Evolutionary conservation across 2,329 filamentous ascomycete species (phyloP).

Genomic region (Penicillium sp.): DNA sequence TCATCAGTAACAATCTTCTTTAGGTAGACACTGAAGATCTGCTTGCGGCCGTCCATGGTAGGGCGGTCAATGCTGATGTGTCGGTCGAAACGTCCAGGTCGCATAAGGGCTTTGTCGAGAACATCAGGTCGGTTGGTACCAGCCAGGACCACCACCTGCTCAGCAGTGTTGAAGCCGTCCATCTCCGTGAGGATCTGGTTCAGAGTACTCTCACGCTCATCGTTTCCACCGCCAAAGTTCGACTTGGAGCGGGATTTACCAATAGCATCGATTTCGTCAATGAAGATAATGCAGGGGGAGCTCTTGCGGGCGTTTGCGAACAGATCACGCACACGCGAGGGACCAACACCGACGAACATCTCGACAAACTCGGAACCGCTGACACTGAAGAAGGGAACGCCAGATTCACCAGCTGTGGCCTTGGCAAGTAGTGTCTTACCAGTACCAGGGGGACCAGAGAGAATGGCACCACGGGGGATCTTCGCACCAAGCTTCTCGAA

Average conservation of each 20-base stretch:
- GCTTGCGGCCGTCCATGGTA: constrained; percentile 92
- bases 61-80: constrained; percentile 93
- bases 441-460: constrained; percentile 95
- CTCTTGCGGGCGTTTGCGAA: constrained; percentile 94
- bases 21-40: constrained; percentile 93
- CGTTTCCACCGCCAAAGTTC: constrained; percentile 83
- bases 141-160: constrained; percentile 93
- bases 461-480: constrained; percentile 92
- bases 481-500: constrained; percentile 95
- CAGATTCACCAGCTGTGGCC: constrained; percentile 93
- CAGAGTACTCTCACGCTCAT: constrained; percentile 92
- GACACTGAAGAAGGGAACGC: constrained; percentile 96
- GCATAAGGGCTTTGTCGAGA: constrained; percentile 91
- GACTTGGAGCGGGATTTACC: constrained; percentile 82
- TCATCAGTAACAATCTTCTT: constrained; percentile 92
- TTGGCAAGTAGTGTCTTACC: constrained; percentile 97
- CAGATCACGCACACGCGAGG: constrained; percentile 87
- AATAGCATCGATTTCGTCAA: constrained; percentile 98
- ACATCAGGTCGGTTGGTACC: constrained; percentile 95
- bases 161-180: constrained; percentile 96
- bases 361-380: constrained; percentile 98
- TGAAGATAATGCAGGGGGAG: constrained; percentile 98
- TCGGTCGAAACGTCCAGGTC: constrained; percentile 92
- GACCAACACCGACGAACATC: constrained; percentile 99
- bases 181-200: constrained; percentile 99